These are phyloP conservation scores for Colletotrichum sp. DNA, from an alignment of 2,329 filamentous ascomycete species.

Conservation along the genomic window DNA sequence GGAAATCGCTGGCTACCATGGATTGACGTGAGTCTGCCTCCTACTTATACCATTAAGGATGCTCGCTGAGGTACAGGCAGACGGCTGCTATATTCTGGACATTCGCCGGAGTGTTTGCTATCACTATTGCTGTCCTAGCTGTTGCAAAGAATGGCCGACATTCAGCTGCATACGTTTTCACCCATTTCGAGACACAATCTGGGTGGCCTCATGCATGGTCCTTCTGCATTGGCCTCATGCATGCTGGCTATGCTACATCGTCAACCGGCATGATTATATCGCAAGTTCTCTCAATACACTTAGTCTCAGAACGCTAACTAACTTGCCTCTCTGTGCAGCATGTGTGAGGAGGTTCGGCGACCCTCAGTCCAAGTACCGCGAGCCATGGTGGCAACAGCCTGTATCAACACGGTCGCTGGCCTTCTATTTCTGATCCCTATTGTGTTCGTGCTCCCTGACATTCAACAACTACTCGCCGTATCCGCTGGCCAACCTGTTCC, in stretches of 20 bases:
- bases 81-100: slow-evolving; percentile 80
- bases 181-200: slow-evolving; percentile 69
- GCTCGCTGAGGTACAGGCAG: slow-evolving; percentile 34
- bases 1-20: slow-evolving; percentile 71
- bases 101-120: slow-evolving; percentile 71
- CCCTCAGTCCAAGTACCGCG: slow-evolving; percentile 73
- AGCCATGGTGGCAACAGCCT: slow-evolving; percentile 72
- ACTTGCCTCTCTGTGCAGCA: slow-evolving; percentile 43
- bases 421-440: slow-evolving; percentile 73
- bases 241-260: slow-evolving; percentile 76
- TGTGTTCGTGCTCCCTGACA: slow-evolving; percentile 71
- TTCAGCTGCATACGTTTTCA: slow-evolving; percentile 67
- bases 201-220: slow-evolving; percentile 76
- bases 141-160: slow-evolving; percentile 73
- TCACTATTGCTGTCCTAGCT: slow-evolving; percentile 65
- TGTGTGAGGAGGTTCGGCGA: slow-evolving; percentile 75
- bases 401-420: slow-evolving; percentile 70
- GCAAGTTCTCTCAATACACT: slow-evolving; percentile 46
- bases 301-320: not conserved
- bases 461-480: slow-evolving; percentile 57
- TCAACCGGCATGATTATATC: slow-evolving; percentile 83
- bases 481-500: slow-evolving; percentile 67
- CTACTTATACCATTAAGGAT: not conserved
- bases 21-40: slow-evolving; percentile 64
- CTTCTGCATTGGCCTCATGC: slow-evolving; percentile 74